These are phyloP conservation scores for Arthrinium phaeospermum DNA, from an alignment of 2,329 filamentous ascomycete genomes.

Conservation along the genomic window DNA sequence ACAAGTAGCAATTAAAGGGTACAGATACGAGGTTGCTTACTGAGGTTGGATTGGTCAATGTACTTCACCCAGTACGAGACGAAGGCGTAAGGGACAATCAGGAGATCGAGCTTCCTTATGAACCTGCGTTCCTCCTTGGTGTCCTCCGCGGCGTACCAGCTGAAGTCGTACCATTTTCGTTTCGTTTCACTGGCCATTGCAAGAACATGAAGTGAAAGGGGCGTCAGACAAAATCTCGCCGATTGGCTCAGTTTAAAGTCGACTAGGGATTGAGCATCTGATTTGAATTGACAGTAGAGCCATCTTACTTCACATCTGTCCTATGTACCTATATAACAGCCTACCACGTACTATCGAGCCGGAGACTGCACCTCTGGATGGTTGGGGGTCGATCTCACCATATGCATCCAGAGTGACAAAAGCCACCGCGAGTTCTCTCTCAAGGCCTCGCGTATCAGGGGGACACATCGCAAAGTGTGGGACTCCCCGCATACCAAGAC, in stretches of 20 bases:
- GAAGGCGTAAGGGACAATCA: constrained; percentile 62
- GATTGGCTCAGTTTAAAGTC: neutral
- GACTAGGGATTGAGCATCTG: too few relatives aligned
- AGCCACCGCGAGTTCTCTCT: neutral
- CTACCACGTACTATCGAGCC: neutral
- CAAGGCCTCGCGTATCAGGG: neutral
- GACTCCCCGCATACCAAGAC: neutral
- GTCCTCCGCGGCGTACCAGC: constrained; percentile 58
- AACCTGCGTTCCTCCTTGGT: constrained; percentile 55
- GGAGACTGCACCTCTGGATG: too few relatives aligned
- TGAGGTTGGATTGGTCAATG: constrained; percentile 60
- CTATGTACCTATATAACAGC: neutral
- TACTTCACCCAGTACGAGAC: constrained; percentile 63
- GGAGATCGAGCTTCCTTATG: constrained; percentile 59
- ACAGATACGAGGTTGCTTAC: constrained; percentile 37
- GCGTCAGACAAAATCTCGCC: too few relatives aligned
- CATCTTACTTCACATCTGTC: too few relatives aligned
- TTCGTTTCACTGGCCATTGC: neutral
- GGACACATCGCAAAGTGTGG: neutral
- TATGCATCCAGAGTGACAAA: neutral
- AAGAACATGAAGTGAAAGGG: neutral
- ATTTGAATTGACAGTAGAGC: neutral
- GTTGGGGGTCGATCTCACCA: neutral
- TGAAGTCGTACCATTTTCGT: constrained; percentile 44
- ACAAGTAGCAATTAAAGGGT: neutral